Percentiles rank a stretch among this genome's conserved stretches.
phyloP scores from a whole-genome alignment of 345 rosid species.

The Rhodomyrtus tomentosa region DNA sequence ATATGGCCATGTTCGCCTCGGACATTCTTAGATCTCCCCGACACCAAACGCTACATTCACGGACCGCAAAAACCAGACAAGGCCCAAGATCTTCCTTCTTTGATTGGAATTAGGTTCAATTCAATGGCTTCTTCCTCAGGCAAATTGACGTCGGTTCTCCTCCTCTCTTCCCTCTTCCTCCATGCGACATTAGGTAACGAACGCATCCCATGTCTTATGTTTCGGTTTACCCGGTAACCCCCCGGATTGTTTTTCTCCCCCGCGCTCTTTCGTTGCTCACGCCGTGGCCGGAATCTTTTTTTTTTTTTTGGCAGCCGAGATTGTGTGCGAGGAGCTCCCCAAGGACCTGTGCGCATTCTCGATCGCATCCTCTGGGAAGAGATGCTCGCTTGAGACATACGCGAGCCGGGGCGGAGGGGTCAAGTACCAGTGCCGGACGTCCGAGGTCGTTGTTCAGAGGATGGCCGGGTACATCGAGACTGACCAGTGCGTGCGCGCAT shows the following conservation, averaged over 20 bases:
- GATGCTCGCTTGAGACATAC: slow-evolving; percentile 69
- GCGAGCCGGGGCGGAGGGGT: slow-evolving; percentile 15
- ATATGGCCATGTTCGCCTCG: not conserved
- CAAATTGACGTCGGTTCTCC: slow-evolving; percentile 33
- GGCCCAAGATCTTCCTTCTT: not conserved
- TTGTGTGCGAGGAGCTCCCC: slow-evolving; percentile 63
- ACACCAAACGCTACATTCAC: not conserved
- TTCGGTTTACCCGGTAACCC: not conserved
- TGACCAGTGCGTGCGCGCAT: slow-evolving; percentile 57
- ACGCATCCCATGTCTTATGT: not conserved
- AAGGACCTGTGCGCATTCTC: slow-evolving; percentile 62
- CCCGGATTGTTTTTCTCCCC: not conserved
- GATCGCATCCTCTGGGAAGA: slow-evolving; percentile 60
- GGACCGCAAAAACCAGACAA: not conserved
- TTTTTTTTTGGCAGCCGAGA: slow-evolving; percentile 22
- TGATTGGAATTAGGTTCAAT: not conserved
- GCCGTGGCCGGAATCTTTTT: not conserved
- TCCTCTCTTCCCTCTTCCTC: slow-evolving; percentile 52
- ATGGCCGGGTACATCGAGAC: slow-evolving; percentile 69
- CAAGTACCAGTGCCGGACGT: slow-evolving; percentile 71
- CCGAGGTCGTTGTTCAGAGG: slow-evolving; percentile 66
- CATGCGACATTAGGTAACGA: slow-evolving; percentile 48
- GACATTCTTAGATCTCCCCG: not conserved
- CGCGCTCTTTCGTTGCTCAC: not conserved
- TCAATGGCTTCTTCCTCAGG: slow-evolving; percentile 44